Conservation (phyloP, 768 basidiomycete species). For the Tricholoma matsutake region DNA sequence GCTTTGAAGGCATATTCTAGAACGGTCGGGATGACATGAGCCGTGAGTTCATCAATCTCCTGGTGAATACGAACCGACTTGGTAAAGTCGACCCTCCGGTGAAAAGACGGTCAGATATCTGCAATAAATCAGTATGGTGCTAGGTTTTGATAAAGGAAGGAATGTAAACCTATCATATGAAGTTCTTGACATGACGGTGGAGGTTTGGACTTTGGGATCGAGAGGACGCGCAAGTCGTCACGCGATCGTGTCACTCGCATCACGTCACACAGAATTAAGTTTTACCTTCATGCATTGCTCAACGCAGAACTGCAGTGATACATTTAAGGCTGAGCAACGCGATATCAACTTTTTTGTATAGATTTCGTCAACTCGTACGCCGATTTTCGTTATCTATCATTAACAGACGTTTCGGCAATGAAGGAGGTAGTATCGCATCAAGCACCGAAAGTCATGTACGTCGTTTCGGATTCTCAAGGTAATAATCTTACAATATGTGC, state of each 20-base stretch:
- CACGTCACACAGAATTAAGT: conserved; percentile 20
- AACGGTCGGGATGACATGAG: conserved; percentile 12
- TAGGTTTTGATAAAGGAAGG: background rate
- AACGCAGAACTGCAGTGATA: background rate
- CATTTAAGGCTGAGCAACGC: background rate
- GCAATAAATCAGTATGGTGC: background rate
- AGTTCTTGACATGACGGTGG: conserved; percentile 78
- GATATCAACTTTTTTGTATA: background rate
- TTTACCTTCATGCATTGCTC: background rate
- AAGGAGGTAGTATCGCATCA: conserved; percentile 81
- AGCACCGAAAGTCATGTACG: conserved; percentile 81
- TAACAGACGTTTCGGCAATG: conserved; percentile 37
- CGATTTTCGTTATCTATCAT: background rate
- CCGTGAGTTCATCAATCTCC: conserved; percentile 3
- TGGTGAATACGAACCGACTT: conserved; percentile 74
- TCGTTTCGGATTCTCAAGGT: conserved; percentile 4
- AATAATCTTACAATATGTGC: conserved; percentile 4
- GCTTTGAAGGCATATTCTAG: conserved; percentile 99
- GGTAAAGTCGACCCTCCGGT: conserved; percentile 94
- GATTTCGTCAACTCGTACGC: background rate
- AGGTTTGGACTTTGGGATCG: conserved; percentile 7
- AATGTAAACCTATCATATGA: conserved; percentile 79
- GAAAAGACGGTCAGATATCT: conserved; percentile 97
- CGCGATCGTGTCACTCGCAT: conserved; percentile 36
- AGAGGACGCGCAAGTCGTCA: conserved; percentile 57